Evolutionary conservation across 257 asterid species (phyloP).

Genomic region (Euphrasia confusa): DNA sequence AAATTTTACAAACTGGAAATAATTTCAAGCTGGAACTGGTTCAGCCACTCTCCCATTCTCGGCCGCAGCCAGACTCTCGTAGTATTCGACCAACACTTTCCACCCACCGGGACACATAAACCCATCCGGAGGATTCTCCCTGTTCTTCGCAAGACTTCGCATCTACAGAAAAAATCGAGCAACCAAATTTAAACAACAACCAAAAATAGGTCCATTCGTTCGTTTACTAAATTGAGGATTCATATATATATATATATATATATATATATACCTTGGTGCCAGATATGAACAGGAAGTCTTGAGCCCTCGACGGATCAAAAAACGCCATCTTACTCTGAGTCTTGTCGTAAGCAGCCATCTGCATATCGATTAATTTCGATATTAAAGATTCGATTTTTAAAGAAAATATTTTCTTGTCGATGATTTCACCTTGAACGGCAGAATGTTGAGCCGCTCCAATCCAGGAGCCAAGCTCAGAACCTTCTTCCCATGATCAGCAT

Average conservation of each 20-base stretch:
- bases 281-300: slow-evolving; percentile 86
- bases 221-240: not conserved
- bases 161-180: slow-evolving; percentile 39
- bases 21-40: slow-evolving; percentile 49
- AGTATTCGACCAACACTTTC: slow-evolving; percentile 89
- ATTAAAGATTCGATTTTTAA: not conserved
- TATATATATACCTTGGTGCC: slow-evolving; percentile 72
- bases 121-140: slow-evolving; percentile 87
- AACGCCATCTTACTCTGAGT: slow-evolving; percentile 83
- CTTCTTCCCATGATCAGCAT: slow-evolving; percentile 98
- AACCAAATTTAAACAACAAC: not conserved
- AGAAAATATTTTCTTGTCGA: not conserved
- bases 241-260: slow-evolving; percentile 2
- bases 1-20: not conserved
- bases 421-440: slow-evolving; percentile 71
- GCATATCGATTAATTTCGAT: slow-evolving; percentile 5
- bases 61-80: slow-evolving; percentile 53
- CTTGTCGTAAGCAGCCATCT: slow-evolving; percentile 97
- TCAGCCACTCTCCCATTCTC: slow-evolving; percentile 55
- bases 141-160: slow-evolving; percentile 84
- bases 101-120: slow-evolving; percentile 98
- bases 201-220: not conserved
- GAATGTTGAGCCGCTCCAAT: slow-evolving; percentile 74
- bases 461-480: slow-evolving; percentile 97
- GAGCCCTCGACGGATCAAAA: slow-evolving; percentile 87